Evolutionary conservation across 2,329 filamentous ascomycete species (phyloP).

Genomic region (Colletotrichum costaricense): DNA sequence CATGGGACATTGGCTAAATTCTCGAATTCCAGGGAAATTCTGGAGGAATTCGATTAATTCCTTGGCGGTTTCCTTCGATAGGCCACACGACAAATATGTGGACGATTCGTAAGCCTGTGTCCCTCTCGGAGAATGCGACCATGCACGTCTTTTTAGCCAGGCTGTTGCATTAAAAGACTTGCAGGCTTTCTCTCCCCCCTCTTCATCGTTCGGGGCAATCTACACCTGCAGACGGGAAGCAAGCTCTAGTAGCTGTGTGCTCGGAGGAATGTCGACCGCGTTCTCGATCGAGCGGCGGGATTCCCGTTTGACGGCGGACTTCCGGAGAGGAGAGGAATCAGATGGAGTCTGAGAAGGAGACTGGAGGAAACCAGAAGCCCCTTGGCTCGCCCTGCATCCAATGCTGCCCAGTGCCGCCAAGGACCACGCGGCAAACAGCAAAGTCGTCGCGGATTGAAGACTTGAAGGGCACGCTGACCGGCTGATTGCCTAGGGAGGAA

Average conservation of each 20-base stretch:
- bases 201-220: not conserved
- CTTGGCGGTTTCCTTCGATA: not conserved
- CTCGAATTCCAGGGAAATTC: not conserved
- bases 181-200: not conserved
- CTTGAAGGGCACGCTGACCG: not conserved
- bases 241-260: not conserved
- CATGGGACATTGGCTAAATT: not conserved
- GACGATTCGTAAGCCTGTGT: not conserved
- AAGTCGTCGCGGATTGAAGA: not conserved
- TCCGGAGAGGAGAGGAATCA: not conserved
- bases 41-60: not conserved
- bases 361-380: not conserved
- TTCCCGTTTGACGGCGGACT: not conserved
- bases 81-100: not conserved
- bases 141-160: not conserved
- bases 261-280: not conserved
- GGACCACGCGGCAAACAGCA: not conserved
- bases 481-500: not conserved
- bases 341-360: not conserved
- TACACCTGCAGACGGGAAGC: not conserved
- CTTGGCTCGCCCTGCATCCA: not conserved
- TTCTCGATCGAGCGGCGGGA: conserved; percentile 1
- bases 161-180: not conserved
- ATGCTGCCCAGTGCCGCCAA: not conserved
- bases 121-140: not conserved